Percentiles rank a stretch among this genome's conserved stretches.
These are phyloP conservation scores for Naumovozyma baii DNA, from an alignment of 805 yeast genomes.

Conservation along the genomic window DNA sequence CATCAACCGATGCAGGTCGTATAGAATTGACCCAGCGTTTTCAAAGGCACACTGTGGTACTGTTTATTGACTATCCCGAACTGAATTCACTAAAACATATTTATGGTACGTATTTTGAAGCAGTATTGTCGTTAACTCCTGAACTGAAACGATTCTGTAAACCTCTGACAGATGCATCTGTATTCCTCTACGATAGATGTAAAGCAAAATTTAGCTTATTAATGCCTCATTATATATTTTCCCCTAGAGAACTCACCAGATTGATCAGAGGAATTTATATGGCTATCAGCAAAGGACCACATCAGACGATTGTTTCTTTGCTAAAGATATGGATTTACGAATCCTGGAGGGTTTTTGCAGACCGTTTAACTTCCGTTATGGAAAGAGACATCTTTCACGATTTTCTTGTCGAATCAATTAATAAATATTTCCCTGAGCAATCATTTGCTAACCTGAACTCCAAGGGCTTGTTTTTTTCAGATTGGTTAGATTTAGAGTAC, in stretches of 20 bases:
- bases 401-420: constrained; percentile 29
- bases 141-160: constrained; percentile 44
- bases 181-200: constrained; percentile 46
- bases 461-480: constrained; percentile 55
- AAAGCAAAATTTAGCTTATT: constrained; percentile 32
- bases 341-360: constrained; percentile 67
- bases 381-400: constrained; percentile 45
- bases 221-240: constrained; percentile 59
- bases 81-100: constrained; percentile 51
- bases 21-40: constrained; percentile 48
- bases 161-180: constrained; percentile 53
- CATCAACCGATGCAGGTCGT: constrained; percentile 76
- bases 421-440: constrained; percentile 38
- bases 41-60: constrained; percentile 51
- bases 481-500: constrained; percentile 64
- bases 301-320: constrained; percentile 35
- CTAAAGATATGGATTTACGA: constrained; percentile 74
- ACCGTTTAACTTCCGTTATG: constrained; percentile 43
- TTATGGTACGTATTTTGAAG: constrained; percentile 47
- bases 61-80: constrained; percentile 77
- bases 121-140: constrained; percentile 54
- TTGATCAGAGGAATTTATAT: constrained; percentile 72
- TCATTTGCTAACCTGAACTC: constrained; percentile 30
- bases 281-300: constrained; percentile 34
- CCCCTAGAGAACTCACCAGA: constrained; percentile 86